Conservation (phyloP, 345 rosid genomes). For the Arabidopsis arenosa region DNA sequence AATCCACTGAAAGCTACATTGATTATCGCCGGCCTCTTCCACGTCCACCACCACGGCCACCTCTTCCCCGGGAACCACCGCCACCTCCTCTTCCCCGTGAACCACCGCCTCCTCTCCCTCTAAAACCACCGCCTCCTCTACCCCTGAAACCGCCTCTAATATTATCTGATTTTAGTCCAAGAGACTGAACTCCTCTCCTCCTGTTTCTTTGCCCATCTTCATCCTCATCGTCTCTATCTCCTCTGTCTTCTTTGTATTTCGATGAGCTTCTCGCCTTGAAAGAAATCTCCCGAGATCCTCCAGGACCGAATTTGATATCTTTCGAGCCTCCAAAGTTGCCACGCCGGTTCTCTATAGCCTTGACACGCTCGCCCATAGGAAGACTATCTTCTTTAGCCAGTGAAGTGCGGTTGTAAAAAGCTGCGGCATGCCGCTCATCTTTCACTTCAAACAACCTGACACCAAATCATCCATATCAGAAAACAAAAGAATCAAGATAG, state of each 20-base stretch:
- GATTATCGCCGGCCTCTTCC: slow-evolving; percentile 43
- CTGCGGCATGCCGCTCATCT: slow-evolving; percentile 87
- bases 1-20: slow-evolving; percentile 6
- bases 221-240: slow-evolving; percentile 47
- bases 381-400: slow-evolving; percentile 77
- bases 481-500: neutral
- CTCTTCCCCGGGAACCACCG: slow-evolving; percentile 36
- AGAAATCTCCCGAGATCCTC: slow-evolving; percentile 90
- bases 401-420: slow-evolving; percentile 65
- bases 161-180: slow-evolving; percentile 62
- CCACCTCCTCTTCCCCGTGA: slow-evolving; percentile 47
- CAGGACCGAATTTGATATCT: slow-evolving; percentile 77
- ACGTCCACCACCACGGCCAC: slow-evolving; percentile 26
- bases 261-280: slow-evolving; percentile 66
- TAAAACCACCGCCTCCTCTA: slow-evolving; percentile 51
- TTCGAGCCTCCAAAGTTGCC: slow-evolving; percentile 45
- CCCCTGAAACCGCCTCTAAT: slow-evolving; percentile 59
- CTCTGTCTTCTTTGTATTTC: slow-evolving; percentile 66
- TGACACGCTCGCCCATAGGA: slow-evolving; percentile 80
- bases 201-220: slow-evolving; percentile 45
- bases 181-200: slow-evolving; percentile 85
- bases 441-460: slow-evolving; percentile 80
- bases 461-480: slow-evolving; percentile 23
- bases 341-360: slow-evolving; percentile 56
- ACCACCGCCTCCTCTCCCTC: slow-evolving; percentile 57